These are phyloP conservation scores for Wickerhamomyces alni DNA, from an alignment of 805 yeast genomes.

Conservation along the genomic window DNA sequence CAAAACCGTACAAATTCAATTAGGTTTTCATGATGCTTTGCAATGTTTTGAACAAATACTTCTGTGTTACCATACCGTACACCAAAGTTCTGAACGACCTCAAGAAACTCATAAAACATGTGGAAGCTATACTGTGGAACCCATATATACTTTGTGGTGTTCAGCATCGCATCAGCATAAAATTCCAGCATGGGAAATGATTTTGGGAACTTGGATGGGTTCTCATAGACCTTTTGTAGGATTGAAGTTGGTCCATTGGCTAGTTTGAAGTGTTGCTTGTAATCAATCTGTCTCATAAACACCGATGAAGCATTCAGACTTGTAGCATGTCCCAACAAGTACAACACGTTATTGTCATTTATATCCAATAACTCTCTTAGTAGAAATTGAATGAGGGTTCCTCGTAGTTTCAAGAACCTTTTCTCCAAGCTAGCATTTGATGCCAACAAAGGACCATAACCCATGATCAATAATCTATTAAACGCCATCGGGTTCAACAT, in stretches of 20 bases:
- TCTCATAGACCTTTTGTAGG: slow-evolving; percentile 9
- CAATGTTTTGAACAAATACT: slow-evolving; percentile 3
- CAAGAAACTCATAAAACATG: slow-evolving; percentile 14
- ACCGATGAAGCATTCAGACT: slow-evolving; percentile 8
- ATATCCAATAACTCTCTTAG: slow-evolving; percentile 5
- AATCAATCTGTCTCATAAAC: slow-evolving; percentile 3
- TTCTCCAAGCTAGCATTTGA: neutral
- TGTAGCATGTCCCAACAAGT: slow-evolving; percentile 6
- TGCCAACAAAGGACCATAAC: neutral
- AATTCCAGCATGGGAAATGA: slow-evolving; percentile 6
- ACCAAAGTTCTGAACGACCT: slow-evolving; percentile 15
- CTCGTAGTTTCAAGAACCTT: neutral
- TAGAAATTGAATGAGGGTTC: neutral
- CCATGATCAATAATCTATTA: neutral
- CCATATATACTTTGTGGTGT: slow-evolving; percentile 14
- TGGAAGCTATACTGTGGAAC: slow-evolving; percentile 16
- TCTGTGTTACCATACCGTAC: slow-evolving; percentile 3
- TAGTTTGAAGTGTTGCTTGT: slow-evolving; percentile 14
- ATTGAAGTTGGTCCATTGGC: slow-evolving; percentile 17
- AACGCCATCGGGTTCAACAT: neutral
- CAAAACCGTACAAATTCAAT: slow-evolving; percentile 5
- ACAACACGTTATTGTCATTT: slow-evolving; percentile 12
- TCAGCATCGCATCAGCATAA: slow-evolving; percentile 15
- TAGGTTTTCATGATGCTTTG: slow-evolving; percentile 4
- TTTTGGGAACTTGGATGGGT: slow-evolving; percentile 11